A percentile compares a stretch with the other conserved stretches of the same genome.
Conservation (phyloP, 306 rosid genomes). For the Lupinus albus region DNA sequence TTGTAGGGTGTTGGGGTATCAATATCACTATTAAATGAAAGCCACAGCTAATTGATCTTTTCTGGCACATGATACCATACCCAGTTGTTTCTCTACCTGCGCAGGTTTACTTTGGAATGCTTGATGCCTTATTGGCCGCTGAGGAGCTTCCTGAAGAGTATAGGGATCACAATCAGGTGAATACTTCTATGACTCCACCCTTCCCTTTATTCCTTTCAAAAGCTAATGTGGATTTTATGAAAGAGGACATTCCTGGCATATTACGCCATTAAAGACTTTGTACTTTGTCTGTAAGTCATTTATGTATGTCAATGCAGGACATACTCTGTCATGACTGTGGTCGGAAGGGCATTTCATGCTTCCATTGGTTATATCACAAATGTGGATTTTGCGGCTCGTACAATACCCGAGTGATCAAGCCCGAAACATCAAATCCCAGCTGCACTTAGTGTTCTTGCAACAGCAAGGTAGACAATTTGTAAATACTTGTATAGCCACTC, state of each 20-base stretch:
- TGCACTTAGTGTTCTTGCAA: conserved; percentile 51
- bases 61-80: not conserved
- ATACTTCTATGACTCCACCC: conserved; percentile 26
- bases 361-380: conserved; percentile 96
- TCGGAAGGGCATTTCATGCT: conserved; percentile 70
- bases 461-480: conserved; percentile 55
- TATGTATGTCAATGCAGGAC: conserved; percentile 64
- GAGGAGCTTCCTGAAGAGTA: conserved; percentile 98
- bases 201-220: conserved; percentile 32
- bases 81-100: conserved; percentile 40
- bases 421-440: conserved; percentile 49
- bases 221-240: conserved; percentile 37
- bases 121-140: conserved; percentile 92
- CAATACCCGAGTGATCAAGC: conserved; percentile 89
- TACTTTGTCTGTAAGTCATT: conserved; percentile 29
- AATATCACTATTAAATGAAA: not conserved
- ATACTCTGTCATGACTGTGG: conserved; percentile 91
- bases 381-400: conserved; percentile 89
- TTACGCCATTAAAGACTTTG: not conserved
- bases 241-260: conserved; percentile 14
- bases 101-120: conserved; percentile 98
- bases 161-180: conserved; percentile 80
- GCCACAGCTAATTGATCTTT: conserved; percentile 1
- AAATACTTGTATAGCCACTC: conserved; percentile 64
- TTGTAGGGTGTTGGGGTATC: not conserved